phyloP scores from a whole-genome alignment of 75 land plant genomes.

The Sequoia sempervirens region DNA sequence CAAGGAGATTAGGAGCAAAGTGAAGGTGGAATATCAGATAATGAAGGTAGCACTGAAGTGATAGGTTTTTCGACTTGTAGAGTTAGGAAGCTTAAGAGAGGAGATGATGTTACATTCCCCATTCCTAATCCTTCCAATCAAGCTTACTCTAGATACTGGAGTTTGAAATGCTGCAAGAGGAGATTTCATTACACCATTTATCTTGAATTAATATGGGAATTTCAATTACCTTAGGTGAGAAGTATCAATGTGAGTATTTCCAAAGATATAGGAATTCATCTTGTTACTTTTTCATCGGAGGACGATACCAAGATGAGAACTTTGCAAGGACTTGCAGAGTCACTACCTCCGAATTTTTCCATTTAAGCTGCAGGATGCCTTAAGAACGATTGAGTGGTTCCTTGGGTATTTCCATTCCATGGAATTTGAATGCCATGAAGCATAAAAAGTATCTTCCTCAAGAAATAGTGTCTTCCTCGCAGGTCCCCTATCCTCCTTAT shows the following conservation, averaged over 20 bases:
- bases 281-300: too few relatives aligned
- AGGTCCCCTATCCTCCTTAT: neutral
- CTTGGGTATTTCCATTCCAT: conserved; percentile 35
- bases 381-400: neutral
- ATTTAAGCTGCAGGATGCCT: neutral
- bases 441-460: conserved; percentile 17
- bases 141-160: conserved; percentile 5
- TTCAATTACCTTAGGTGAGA: too few relatives aligned
- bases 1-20: too few relatives aligned
- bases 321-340: too few relatives aligned
- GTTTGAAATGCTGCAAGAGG: too few relatives aligned
- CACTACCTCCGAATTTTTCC: neutral
- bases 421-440: conserved; percentile 52
- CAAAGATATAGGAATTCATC: too few relatives aligned
- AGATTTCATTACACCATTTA: too few relatives aligned
- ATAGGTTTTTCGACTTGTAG: conserved; percentile 74
- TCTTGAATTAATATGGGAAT: too few relatives aligned
- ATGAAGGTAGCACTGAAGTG: conserved; percentile 43
- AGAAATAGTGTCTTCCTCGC: conserved; percentile 10
- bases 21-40: too few relatives aligned
- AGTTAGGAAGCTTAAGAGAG: conserved; percentile 54
- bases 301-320: too few relatives aligned
- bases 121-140: conserved; percentile 36
- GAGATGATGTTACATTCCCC: conserved; percentile 58
- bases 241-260: too few relatives aligned